Evolutionary conservation across 2,329 filamentous ascomycete genomes (phyloP).

Genomic region (Aspergillus sp.): DNA sequence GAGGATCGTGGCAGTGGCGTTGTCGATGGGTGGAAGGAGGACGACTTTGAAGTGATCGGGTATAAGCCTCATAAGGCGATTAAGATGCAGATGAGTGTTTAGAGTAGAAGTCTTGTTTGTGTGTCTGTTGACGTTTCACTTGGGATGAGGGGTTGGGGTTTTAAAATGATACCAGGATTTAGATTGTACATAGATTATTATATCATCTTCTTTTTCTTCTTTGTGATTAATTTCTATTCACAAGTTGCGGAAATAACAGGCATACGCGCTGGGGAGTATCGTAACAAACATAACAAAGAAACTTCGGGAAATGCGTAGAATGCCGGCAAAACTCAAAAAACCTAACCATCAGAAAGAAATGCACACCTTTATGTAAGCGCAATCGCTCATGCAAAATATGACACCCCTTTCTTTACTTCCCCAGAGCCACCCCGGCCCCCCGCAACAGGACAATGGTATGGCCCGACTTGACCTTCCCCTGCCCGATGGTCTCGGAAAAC

Average conservation of each 20-base stretch:
- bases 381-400: constrained; percentile 1
- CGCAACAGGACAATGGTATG: constrained; percentile 88
- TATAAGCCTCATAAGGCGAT: constrained; percentile 92
- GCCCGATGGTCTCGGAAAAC: constrained; percentile 82
- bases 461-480: constrained; percentile 66
- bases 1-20: constrained; percentile 74
- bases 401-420: constrained; percentile 52
- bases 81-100: constrained; percentile 98
- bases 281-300: neutral
- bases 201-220: neutral
- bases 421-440: constrained; percentile 74
- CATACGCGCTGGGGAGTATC: neutral
- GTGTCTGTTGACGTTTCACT: neutral
- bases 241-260: neutral
- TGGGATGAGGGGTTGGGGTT: neutral
- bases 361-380: no score
- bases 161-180: constrained; percentile 24
- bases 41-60: constrained; percentile 83
- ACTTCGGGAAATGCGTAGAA: no score
- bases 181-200: constrained; percentile 2
- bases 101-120: constrained; percentile 38
- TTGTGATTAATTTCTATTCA: neutral
- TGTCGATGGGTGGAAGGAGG: constrained; percentile 86
- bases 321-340: no score
- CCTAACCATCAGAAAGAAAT: no score